These are phyloP conservation scores for Flaveria robusta DNA, from an alignment of 129 eudicot species.

Conservation along the genomic window DNA sequence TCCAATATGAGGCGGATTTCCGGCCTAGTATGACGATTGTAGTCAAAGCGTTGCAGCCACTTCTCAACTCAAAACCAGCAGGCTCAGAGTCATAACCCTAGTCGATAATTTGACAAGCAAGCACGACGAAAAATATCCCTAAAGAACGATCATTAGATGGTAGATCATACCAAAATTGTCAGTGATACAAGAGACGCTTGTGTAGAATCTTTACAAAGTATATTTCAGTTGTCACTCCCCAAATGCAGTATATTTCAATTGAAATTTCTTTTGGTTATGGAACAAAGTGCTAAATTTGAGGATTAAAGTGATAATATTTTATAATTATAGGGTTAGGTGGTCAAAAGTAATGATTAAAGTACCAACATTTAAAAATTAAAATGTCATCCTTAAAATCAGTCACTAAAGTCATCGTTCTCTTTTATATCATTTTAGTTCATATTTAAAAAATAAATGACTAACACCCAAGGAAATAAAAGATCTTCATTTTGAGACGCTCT, in stretches of 20 bases:
- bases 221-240: conserved; percentile 3
- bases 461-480: too few species aligned
- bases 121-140: conserved; percentile 16
- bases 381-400: too few species aligned
- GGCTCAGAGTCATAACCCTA: conserved; percentile 52
- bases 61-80: conserved; percentile 68
- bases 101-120: conserved; percentile 25
- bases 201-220: conserved; percentile 12
- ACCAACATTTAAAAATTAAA: too few species aligned
- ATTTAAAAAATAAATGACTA: too few species aligned
- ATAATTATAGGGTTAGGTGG: too few species aligned
- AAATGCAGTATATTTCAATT: not conserved
- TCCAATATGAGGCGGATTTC: conserved; percentile 90
- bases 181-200: conserved; percentile 5
- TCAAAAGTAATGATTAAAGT: too few species aligned
- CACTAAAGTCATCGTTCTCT: too few species aligned
- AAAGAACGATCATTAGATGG: not conserved
- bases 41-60: conserved; percentile 90
- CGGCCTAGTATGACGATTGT: conserved; percentile 93
- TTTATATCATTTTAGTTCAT: too few species aligned
- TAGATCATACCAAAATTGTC: conserved; percentile 6
- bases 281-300: not conserved
- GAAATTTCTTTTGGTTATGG: not conserved
- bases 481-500: too few species aligned
- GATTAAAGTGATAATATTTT: not conserved